Conservation (phyloP, 495 filamentous ascomycete species). For the Glutinoglossum americanum region DNA sequence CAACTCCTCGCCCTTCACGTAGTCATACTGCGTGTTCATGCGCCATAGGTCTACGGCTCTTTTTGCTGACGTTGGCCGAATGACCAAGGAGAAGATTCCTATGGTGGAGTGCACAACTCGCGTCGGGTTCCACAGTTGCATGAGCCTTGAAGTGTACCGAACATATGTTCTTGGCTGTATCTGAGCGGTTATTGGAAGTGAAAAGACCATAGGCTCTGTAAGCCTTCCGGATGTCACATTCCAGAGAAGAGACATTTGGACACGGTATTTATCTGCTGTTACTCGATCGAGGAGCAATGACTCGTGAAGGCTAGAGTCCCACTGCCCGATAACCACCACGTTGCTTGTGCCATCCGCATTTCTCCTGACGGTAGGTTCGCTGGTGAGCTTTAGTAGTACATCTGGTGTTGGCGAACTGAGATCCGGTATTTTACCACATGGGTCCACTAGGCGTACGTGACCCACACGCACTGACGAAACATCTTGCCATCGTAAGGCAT, state of each 20-base stretch:
- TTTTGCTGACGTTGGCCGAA: conserved; percentile 77
- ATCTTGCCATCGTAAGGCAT: conserved; percentile 70
- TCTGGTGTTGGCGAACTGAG: conserved; percentile 47
- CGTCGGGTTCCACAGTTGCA: conserved; percentile 63
- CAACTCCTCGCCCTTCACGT: conserved; percentile 83
- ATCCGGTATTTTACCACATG: conserved; percentile 64
- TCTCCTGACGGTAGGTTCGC: conserved; percentile 50
- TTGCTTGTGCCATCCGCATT: conserved; percentile 86
- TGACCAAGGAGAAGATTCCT: conserved; percentile 61
- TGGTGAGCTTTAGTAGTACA: conserved; percentile 51
- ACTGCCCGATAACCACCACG: conserved; percentile 68
- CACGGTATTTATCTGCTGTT: conserved; percentile 74
- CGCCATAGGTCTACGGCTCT: conserved; percentile 85
- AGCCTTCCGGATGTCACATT: conserved; percentile 61
- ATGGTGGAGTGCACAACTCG: conserved; percentile 72
- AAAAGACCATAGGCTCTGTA: conserved; percentile 64
- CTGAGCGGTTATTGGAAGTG: conserved; percentile 56
- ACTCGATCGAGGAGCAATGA: conserved; percentile 76
- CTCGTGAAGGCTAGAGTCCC: conserved; percentile 86
- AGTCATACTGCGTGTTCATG: conserved; percentile 85
- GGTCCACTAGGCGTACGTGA: conserved; percentile 60
- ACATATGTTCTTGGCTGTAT: conserved; percentile 69
- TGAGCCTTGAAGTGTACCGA: conserved; percentile 66
- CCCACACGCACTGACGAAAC: conserved; percentile 54
- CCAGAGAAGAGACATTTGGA: conserved; percentile 72